phyloP scores from a whole-genome alignment of 1,284 basidiomycete genomes.

The Boletus semigastroideus region DNA sequence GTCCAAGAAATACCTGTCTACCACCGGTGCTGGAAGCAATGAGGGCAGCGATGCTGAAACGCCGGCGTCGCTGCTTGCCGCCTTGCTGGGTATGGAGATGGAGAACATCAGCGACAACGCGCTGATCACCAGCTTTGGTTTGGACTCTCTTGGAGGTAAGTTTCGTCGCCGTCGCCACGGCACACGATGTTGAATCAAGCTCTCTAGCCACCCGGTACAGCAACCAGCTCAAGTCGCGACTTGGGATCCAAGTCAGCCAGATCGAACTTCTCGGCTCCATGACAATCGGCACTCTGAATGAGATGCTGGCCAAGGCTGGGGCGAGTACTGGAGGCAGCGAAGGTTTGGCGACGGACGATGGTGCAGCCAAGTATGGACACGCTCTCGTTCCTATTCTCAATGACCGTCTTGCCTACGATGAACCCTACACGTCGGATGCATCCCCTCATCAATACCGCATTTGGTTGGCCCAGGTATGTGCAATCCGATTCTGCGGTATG shows the following conservation, averaged over 20 bases:
- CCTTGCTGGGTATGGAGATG: conserved; percentile 23
- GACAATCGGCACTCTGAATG: conserved; percentile 26
- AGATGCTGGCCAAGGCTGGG: conserved; percentile 22
- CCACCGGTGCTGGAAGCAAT: conserved; percentile 5
- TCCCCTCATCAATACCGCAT: conserved; percentile 33
- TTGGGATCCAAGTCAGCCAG: conserved; percentile 31
- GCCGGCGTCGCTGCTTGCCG: conserved; percentile 27
- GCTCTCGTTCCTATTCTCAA: conserved; percentile 30
- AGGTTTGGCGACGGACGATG: conserved; percentile 18
- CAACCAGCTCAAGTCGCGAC: conserved; percentile 27
- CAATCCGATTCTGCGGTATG: neutral
- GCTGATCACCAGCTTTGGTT: conserved; percentile 32
- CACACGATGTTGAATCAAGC: neutral
- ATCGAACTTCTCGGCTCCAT: conserved; percentile 33
- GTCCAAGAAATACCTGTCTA: conserved; percentile 22
- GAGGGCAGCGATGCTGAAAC: conserved; percentile 17
- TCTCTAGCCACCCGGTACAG: conserved; percentile 28
- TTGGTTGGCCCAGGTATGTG: conserved; percentile 30
- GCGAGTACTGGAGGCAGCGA: conserved; percentile 3
- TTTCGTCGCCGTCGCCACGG: neutral
- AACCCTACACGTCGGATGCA: conserved; percentile 30
- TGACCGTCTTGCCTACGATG: conserved; percentile 30
- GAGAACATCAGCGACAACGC: conserved; percentile 31
- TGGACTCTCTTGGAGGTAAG: conserved; percentile 32
- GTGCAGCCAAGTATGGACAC: conserved; percentile 29